Percentiles rank a stretch among this genome's conserved stretches.
phyloP scores from a whole-genome alignment of 805 yeast genomes.

The Candida chauliodis region DNA sequence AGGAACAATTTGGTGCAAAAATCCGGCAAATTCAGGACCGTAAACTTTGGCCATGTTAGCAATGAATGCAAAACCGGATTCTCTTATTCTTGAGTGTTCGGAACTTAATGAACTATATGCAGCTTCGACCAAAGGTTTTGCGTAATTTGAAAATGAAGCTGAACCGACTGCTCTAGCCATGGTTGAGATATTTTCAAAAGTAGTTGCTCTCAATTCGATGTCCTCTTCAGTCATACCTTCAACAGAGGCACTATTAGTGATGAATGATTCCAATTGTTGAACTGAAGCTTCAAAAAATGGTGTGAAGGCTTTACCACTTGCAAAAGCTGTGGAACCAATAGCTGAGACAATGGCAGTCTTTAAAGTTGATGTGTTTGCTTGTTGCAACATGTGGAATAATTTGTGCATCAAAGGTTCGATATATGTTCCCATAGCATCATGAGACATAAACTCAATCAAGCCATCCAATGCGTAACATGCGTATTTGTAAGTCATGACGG shows the following conservation, averaged over 20 bases:
- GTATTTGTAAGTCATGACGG: slow-evolving; percentile 79
- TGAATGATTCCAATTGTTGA: slow-evolving; percentile 75
- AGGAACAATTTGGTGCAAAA: slow-evolving; percentile 79
- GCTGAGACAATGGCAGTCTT: slow-evolving; percentile 87
- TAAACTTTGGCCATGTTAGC: slow-evolving; percentile 93
- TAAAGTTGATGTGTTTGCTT: slow-evolving; percentile 70
- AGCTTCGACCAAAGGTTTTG: slow-evolving; percentile 84
- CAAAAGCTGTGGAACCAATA: slow-evolving; percentile 94
- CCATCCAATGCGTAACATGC: slow-evolving; percentile 93
- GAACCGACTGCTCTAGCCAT: slow-evolving; percentile 97
- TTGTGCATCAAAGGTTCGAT: slow-evolving; percentile 88
- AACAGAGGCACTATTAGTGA: slow-evolving; percentile 60
- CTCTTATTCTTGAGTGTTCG: slow-evolving; percentile 82
- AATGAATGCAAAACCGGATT: slow-evolving; percentile 90
- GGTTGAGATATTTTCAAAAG: slow-evolving; percentile 90
- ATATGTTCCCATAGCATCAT: slow-evolving; percentile 77
- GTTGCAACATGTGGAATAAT: slow-evolving; percentile 75
- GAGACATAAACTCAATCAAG: slow-evolving; percentile 84
- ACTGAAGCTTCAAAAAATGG: slow-evolving; percentile 86
- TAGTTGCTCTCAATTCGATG: slow-evolving; percentile 84
- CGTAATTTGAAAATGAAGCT: slow-evolving; percentile 78
- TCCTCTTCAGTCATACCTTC: slow-evolving; percentile 86
- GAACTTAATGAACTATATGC: slow-evolving; percentile 76
- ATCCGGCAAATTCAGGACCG: slow-evolving; percentile 84
- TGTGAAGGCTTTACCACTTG: slow-evolving; percentile 81